phyloP scores from a whole-genome alignment of 2,329 filamentous ascomycete genomes.

The Aspergillus tubingensis region DNA sequence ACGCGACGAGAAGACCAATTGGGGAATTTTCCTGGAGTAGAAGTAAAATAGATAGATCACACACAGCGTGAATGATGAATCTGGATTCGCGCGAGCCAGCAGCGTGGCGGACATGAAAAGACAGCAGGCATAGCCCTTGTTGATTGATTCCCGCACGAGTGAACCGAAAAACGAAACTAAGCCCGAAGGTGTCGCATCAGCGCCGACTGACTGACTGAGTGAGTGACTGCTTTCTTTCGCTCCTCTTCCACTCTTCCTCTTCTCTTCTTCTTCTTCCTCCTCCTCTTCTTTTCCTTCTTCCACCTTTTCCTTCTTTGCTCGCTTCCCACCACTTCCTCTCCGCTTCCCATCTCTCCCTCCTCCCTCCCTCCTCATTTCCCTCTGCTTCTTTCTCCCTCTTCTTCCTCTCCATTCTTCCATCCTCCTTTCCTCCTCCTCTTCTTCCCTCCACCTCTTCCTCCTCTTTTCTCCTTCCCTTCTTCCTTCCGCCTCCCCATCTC shows the following conservation, averaged over 20 bases:
- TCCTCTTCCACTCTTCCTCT: constrained; percentile 8
- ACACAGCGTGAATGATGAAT: background rate
- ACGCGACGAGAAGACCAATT: background rate
- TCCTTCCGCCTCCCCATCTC: constrained; percentile 23
- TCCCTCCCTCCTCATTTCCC: constrained; percentile 21
- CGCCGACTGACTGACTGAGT: background rate
- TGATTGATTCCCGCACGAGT: background rate
- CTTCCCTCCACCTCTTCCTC: constrained; percentile 20
- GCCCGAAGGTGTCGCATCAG: background rate
- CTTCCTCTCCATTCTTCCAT: constrained; percentile 24
- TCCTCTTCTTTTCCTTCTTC: constrained; percentile 18
- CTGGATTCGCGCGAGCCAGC: too few relatives aligned
- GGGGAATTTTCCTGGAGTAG: background rate
- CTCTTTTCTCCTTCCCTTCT: constrained; percentile 17
- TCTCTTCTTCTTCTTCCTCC: constrained; percentile 3
- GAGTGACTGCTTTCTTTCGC: constrained; percentile 15
- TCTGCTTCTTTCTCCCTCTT: constrained; percentile 21
- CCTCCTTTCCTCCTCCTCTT: constrained; percentile 20
- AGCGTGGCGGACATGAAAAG: too few relatives aligned
- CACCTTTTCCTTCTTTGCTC: constrained; percentile 20
- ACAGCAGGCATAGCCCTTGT: background rate
- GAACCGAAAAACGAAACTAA: constrained; percentile 4
- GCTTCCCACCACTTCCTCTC: constrained; percentile 16
- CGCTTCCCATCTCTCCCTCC: constrained; percentile 20
- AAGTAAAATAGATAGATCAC: background rate